phyloP scores from a whole-genome alignment of 768 basidiomycete genomes.

The Termitomyces sp. region DNA sequence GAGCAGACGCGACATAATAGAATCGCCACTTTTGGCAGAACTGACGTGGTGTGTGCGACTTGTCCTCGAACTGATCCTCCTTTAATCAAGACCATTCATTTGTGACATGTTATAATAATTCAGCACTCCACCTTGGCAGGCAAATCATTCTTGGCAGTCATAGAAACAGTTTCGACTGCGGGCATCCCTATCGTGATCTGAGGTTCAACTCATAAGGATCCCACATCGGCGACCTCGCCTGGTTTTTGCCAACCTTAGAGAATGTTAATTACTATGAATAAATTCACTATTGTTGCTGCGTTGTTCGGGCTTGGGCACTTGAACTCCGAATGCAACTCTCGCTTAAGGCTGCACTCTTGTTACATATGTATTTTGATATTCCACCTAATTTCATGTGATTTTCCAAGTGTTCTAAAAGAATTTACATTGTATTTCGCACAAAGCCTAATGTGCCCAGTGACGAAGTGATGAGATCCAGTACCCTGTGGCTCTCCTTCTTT shows the following conservation, averaged over 20 bases:
- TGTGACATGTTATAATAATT: background rate
- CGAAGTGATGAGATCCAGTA: constrained; percentile 69
- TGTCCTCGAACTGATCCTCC: background rate
- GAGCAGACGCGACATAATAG: constrained; percentile 8
- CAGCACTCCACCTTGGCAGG: background rate
- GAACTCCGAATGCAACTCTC: background rate
- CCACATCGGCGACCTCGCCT: background rate
- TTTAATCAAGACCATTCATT: background rate
- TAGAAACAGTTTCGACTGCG: background rate
- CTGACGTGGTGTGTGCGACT: background rate
- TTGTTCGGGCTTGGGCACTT: background rate
- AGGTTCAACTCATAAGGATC: background rate
- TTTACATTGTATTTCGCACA: constrained; percentile 59
- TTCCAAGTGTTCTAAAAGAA: background rate
- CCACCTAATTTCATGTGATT: background rate
- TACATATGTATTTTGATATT: background rate
- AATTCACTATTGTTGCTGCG: background rate
- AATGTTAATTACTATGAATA: too few species aligned
- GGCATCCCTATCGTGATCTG: background rate
- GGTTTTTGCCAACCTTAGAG: too few species aligned
- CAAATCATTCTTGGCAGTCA: background rate
- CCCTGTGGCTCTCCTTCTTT: constrained; percentile 66
- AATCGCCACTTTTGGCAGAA: constrained; percentile 11
- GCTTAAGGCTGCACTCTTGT: background rate
- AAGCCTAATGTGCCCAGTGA: constrained; percentile 75